These are phyloP conservation scores for Neofusicoccum kwambonambiense DNA, from an alignment of 2,329 filamentous ascomycete genomes.

Conservation along the genomic window DNA sequence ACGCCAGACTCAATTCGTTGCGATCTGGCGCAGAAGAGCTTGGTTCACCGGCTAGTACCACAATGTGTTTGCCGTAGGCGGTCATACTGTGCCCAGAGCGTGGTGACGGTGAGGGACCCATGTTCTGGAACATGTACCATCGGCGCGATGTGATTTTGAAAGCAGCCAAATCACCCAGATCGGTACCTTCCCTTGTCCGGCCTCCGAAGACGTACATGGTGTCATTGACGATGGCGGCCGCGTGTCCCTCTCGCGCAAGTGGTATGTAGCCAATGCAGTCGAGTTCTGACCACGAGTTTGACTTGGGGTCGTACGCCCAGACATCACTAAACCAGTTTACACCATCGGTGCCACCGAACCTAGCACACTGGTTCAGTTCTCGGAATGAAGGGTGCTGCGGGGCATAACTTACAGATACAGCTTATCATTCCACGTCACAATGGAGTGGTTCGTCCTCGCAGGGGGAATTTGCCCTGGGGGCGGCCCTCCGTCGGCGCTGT, in stretches of 20 bases:
- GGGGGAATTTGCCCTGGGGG: constrained; percentile 7
- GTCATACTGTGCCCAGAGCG: constrained; percentile 98
- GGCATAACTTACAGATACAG: constrained; percentile 75
- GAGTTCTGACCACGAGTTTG: constrained; percentile 81
- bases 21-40: constrained; percentile 80
- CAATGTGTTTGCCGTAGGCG: constrained; percentile 84
- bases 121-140: constrained; percentile 99
- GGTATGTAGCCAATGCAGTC: constrained; percentile 99
- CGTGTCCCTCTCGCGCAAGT: constrained; percentile 88
- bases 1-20: constrained; percentile 82
- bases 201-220: constrained; percentile 99
- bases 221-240: constrained; percentile 88
- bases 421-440: constrained; percentile 89
- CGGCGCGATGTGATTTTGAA: constrained; percentile 77
- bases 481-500: constrained; percentile 62
- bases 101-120: constrained; percentile 92
- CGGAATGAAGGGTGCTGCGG: neutral
- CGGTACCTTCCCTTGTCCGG: constrained; percentile 86
- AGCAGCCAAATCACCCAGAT: constrained; percentile 89
- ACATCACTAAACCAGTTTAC: constrained; percentile 98
- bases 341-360: constrained; percentile 97
- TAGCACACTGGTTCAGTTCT: constrained; percentile 36
- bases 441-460: constrained; percentile 80
- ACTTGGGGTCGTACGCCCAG: constrained; percentile 86
- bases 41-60: constrained; percentile 90